Evolutionary conservation across 202 grass and related monocot genomes (phyloP), one percentile per base, ranked within the genome.

Genomic region (Digitaria exilis): DNA sequence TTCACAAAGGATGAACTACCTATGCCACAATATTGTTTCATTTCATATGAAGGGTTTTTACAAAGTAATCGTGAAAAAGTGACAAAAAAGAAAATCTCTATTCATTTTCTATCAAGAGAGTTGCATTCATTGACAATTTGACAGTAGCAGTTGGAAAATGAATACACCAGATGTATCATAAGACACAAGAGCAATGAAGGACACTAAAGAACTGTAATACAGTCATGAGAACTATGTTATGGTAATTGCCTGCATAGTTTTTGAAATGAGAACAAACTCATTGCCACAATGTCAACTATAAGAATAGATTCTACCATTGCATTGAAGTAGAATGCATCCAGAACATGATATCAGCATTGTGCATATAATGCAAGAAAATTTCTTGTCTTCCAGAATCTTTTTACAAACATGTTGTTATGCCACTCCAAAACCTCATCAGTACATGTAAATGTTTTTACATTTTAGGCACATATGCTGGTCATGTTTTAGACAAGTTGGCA

Each of bases 161-260:
- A 55, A 64, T 80, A 80, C n/a, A n/a, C n/a, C 8, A 52, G 42
- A 52, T 22, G 62, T 49, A 75, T 39, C 31, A 35, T 49, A 80
- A 69, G 54, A 68, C 31, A 58, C 39, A 14, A 31, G 43, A 26
- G 37, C 34, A 84, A 55, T 43, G 29, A 51, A 77, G 65, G 19
- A 70, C 19, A 67, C 24, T 45, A 64, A 77, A 16, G 9, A 62
- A 79, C 42, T 28, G 51, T 71, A 41, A 46, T 32, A 60, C 16
- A 24, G 31, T 25, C n/a, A n/a, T n/a, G n/a, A n/a, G n/a, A n/a
- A n/a, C n/a, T n/a, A n/a, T n/a, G n/a, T n/a, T n/a, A n/a, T n/a
- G n/a, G n/a, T n/a, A n/a, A n/a, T n/a, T n/a, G n/a, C n/a, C n/a
- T n/a, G n/a, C n/a, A n/a, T n/a, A n/a, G n/a, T n/a, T n/a, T n/a